Evolutionary conservation across 331 rosid species (phyloP).

Genomic region (Prunus yedoensis): DNA sequence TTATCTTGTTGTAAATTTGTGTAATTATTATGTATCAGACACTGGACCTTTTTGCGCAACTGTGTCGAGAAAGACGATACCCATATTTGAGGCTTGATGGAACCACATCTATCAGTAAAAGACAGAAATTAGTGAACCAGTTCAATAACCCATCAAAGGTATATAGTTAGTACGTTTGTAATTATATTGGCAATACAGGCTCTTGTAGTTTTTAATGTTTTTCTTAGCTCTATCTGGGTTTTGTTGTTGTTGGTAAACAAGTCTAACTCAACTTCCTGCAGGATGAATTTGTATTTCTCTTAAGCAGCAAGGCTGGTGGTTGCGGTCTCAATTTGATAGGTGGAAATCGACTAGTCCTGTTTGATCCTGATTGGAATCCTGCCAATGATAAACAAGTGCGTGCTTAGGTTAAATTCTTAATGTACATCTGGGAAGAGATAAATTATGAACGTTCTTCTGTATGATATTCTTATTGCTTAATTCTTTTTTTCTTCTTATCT

Average conservation of each 20-base stretch:
- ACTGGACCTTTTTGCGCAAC: constrained; percentile 88
- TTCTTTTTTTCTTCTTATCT: constrained; percentile 10
- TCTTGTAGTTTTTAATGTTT: constrained; percentile 2
- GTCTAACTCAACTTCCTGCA: constrained; percentile 33
- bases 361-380: constrained; percentile 99
- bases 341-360: constrained; percentile 90
- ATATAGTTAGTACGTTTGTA: constrained; percentile 13
- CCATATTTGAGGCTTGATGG: constrained; percentile 95
- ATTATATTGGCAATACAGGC: background rate
- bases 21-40: constrained; percentile 57
- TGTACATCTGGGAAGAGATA: constrained; percentile 16
- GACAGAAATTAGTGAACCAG: constrained; percentile 88
- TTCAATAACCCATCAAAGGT: constrained; percentile 83
- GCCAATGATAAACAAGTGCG: constrained; percentile 96
- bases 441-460: constrained; percentile 7
- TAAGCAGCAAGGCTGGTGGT: constrained; percentile 99
- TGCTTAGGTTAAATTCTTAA: constrained; percentile 11
- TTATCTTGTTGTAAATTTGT: constrained; percentile 22
- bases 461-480: constrained; percentile 19
- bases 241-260: constrained; percentile 12
- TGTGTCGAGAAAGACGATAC: constrained; percentile 93
- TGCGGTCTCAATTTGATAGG: constrained; percentile 98
- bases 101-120: constrained; percentile 82
- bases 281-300: constrained; percentile 91
- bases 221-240: constrained; percentile 1